Conservation (phyloP, 306 rosid genomes). For the Cercis canadensis region DNA sequence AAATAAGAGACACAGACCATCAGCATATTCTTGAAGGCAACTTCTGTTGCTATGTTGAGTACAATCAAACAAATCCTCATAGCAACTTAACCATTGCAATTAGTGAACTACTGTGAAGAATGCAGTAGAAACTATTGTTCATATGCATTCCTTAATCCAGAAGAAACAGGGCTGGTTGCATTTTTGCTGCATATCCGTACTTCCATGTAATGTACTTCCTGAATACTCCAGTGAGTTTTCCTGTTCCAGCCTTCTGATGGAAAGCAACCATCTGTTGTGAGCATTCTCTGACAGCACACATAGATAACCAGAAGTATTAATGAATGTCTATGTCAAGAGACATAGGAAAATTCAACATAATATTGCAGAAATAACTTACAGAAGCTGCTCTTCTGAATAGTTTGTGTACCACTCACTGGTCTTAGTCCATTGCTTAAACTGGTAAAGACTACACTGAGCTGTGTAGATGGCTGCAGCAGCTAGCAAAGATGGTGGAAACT, state of each 20-base stretch:
- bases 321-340: background rate
- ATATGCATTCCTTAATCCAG: constrained; percentile 34
- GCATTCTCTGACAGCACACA: constrained; percentile 63
- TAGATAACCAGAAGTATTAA: background rate
- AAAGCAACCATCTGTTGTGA: constrained; percentile 74
- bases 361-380: constrained; percentile 53
- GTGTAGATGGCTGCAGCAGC: constrained; percentile 89
- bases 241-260: constrained; percentile 73
- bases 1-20: too few species aligned
- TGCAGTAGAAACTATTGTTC: constrained; percentile 3
- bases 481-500: constrained; percentile 73
- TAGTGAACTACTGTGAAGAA: constrained; percentile 45
- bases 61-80: constrained; percentile 8
- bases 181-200: constrained; percentile 71
- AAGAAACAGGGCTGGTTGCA: constrained; percentile 57
- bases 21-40: constrained; percentile 29
- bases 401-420: constrained; percentile 72
- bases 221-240: constrained; percentile 50
- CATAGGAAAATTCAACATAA: constrained; percentile 8
- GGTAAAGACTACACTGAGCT: constrained; percentile 64
- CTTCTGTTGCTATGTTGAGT: constrained; percentile 40
- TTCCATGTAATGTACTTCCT: constrained; percentile 68
- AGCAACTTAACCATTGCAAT: background rate
- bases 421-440: constrained; percentile 75
- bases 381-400: constrained; percentile 69